Conservation (phyloP, 352 stramenopile species). For the Phytopythium oedochilum region DNA sequence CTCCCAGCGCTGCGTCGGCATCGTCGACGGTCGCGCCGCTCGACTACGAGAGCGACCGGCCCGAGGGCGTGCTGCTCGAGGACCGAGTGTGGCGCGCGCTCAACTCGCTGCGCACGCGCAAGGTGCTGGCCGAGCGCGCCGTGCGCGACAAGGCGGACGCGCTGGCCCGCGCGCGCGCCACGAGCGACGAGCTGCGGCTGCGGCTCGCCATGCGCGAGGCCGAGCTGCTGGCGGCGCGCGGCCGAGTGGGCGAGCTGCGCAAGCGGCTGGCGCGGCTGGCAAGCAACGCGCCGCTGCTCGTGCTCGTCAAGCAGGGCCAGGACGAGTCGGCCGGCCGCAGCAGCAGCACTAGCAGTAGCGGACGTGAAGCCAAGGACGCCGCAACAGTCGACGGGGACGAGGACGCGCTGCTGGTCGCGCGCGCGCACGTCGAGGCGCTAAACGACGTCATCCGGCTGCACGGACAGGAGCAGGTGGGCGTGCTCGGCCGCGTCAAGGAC, state of each 20-base stretch:
- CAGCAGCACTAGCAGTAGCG: too few relatives aligned
- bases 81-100: slow-evolving; percentile 63
- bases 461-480: slow-evolving; percentile 81
- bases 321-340: slow-evolving; percentile 60
- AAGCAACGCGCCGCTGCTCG: slow-evolving; percentile 76
- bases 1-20: too few relatives aligned
- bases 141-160: slow-evolving; percentile 55
- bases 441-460: slow-evolving; percentile 87
- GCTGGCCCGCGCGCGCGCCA: slow-evolving; percentile 30
- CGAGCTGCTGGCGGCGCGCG: neutral
- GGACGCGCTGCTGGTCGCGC: slow-evolving; percentile 74
- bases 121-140: slow-evolving; percentile 55
- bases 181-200: slow-evolving; percentile 50
- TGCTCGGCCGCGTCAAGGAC: slow-evolving; percentile 89
- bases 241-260: slow-evolving; percentile 8
- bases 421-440: slow-evolving; percentile 72
- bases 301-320: slow-evolving; percentile 90
- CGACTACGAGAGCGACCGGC: slow-evolving; percentile 64
- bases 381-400: slow-evolving; percentile 31
- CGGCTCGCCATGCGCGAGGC: slow-evolving; percentile 20
- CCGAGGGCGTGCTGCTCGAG: slow-evolving; percentile 56
- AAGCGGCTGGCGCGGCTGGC: slow-evolving; percentile 26
- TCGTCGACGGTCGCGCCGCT: slow-evolving; percentile 42
- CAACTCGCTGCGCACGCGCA: slow-evolving; percentile 54
- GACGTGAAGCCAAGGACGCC: slow-evolving; percentile 3